A percentile compares a stretch with the other conserved stretches of the same genome.
Conservation (phyloP, 1,284 basidiomycete genomes). For the Puccinia coronata region DNA sequence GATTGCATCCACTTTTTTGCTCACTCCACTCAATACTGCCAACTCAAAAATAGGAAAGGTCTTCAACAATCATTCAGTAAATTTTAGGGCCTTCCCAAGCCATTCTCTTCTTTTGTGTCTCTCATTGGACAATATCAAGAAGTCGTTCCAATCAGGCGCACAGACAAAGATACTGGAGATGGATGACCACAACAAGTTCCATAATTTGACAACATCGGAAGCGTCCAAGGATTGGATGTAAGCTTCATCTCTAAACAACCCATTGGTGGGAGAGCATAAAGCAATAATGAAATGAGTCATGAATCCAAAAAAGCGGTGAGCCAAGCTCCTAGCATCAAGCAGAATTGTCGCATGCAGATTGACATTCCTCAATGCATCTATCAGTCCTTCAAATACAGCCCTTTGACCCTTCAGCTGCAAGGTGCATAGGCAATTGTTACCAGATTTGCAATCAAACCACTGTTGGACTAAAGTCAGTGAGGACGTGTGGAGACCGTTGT, state of each 20-base stretch:
- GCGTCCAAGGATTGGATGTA: slow-evolving; percentile 62
- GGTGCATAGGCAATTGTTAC: slow-evolving; percentile 78
- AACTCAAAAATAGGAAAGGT: slow-evolving; percentile 76
- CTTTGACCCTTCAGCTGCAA: slow-evolving; percentile 70
- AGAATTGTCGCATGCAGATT: slow-evolving; percentile 66
- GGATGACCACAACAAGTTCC: slow-evolving; percentile 77
- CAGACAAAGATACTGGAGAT: slow-evolving; percentile 78
- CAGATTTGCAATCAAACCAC: slow-evolving; percentile 64
- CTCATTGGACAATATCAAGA: slow-evolving; percentile 74
- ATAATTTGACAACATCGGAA: slow-evolving; percentile 68
- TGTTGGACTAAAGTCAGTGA: slow-evolving; percentile 46
- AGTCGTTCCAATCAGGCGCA: slow-evolving; percentile 77
- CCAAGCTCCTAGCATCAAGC: slow-evolving; percentile 79
- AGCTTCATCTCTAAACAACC: slow-evolving; percentile 66
- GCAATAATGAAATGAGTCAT: slow-evolving; percentile 86
- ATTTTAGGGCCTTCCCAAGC: slow-evolving; percentile 95
- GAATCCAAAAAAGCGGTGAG: slow-evolving; percentile 83
- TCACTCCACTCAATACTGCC: slow-evolving; percentile 62
- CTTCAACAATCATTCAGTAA: slow-evolving; percentile 77
- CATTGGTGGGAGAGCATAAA: slow-evolving; percentile 72
- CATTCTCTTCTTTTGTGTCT: slow-evolving; percentile 89
- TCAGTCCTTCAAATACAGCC: slow-evolving; percentile 70
- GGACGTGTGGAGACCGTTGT: slow-evolving; percentile 46
- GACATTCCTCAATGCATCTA: slow-evolving; percentile 69
- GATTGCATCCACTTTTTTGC: slow-evolving; percentile 5